Evolutionary conservation across 345 rosid genomes (phyloP).

Genomic region (Hypericum perforatum): DNA sequence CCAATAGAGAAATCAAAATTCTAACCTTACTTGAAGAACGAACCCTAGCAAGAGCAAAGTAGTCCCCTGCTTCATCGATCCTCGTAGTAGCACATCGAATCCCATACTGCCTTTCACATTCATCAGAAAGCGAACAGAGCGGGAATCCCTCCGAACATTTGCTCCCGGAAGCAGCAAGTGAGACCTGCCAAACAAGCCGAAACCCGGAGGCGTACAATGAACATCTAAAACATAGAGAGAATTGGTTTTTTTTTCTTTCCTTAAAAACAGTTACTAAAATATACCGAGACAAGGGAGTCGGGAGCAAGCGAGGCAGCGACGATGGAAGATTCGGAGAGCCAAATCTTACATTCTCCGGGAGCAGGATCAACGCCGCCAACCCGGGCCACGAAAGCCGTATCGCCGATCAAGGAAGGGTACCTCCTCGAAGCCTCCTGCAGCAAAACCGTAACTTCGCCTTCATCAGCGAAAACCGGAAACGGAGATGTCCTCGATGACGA

Average conservation of each 20-base stretch:
- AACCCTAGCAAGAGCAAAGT: constrained; percentile 72
- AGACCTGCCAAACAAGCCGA: constrained; percentile 37
- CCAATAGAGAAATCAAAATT: not conserved
- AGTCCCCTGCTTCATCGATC: constrained; percentile 39
- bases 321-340: constrained; percentile 80
- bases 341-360: constrained; percentile 51
- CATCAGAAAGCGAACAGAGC: constrained; percentile 38
- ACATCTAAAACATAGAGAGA: too few relatives aligned
- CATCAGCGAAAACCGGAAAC: too few relatives aligned
- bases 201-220: too few relatives aligned
- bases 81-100: constrained; percentile 21
- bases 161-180: constrained; percentile 42
- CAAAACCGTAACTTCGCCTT: too few relatives aligned
- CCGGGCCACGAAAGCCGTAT: constrained; percentile 43
- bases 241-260: too few relatives aligned
- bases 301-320: constrained; percentile 50
- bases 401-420: constrained; percentile 46
- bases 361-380: constrained; percentile 34
- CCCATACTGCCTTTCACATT: constrained; percentile 26
- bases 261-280: not conserved
- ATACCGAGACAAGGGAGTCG: constrained; percentile 75
- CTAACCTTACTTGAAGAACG: constrained; percentile 71
- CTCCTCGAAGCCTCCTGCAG: constrained; percentile 39
- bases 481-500: too few relatives aligned
- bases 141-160: constrained; percentile 33